Percentiles rank a stretch among this genome's conserved stretches.
These are phyloP conservation scores for Globisporangium radiosum DNA, from an alignment of 352 stramenopile species.

Conservation along the genomic window DNA sequence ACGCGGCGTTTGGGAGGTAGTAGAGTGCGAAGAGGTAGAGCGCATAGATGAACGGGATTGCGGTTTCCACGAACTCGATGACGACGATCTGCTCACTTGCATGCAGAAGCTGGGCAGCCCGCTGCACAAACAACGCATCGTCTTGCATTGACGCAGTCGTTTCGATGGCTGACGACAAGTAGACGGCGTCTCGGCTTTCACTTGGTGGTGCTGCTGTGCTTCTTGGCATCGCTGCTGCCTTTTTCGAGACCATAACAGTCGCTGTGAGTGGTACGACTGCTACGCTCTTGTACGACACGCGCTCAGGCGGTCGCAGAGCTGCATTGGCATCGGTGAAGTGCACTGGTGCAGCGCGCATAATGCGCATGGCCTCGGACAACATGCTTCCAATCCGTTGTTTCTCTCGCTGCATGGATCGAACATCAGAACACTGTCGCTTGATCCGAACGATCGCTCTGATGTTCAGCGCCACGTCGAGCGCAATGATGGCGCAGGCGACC, in stretches of 20 bases:
- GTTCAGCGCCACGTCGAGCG: constrained; percentile 3
- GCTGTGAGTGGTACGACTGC: neutral
- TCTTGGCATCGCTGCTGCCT: neutral
- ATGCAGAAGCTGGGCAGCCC: neutral
- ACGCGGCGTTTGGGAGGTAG: constrained; percentile 23
- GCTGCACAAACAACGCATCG: neutral
- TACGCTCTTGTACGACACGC: neutral
- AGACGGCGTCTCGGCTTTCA: too few relatives aligned
- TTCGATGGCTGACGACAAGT: neutral
- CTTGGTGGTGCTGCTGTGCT: neutral
- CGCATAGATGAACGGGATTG: constrained; percentile 22
- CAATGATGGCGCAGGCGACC: constrained; percentile 13
- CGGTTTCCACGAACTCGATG: constrained; percentile 31
- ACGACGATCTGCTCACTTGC: constrained; percentile 1
- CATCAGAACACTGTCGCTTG: neutral
- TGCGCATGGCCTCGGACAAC: neutral
- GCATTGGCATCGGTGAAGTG: neutral
- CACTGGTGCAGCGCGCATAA: neutral
- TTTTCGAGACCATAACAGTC: neutral
- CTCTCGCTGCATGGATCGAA: neutral
- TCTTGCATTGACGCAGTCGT: neutral
- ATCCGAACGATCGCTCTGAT: neutral
- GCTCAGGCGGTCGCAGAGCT: neutral
- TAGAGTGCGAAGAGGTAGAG: constrained; percentile 24
- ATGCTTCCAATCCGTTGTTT: neutral